Evolutionary conservation across 192 early-diverging fungal species (phyloP), one percentile per base, ranked within the genome.

Genomic region (Podila epigama): DNA sequence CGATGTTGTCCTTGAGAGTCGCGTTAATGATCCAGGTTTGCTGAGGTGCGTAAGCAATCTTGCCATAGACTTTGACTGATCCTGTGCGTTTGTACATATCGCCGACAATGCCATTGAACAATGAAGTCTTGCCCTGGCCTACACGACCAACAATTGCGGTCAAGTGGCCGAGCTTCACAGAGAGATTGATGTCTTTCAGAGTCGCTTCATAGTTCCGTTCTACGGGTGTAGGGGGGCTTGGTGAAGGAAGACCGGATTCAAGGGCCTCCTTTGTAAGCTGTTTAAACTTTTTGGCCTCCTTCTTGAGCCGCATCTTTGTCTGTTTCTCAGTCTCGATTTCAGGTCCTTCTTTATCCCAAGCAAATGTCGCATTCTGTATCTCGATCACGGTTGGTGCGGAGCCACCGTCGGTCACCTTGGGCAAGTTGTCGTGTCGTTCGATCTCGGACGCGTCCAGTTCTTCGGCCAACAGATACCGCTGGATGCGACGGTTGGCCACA

Each of bases 1-100:
- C 51, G 82, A 99, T 93, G 79, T 99, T 99, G 18, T 97, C 94
- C 39, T 91, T 84, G 28, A 99, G 42, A 13, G 92, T 94, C 3
- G 90, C 90, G 60, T 99, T 99, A 87, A 96, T 90, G 48, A 99
- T 94, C 96, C 96, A 99, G 9, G 97, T 86, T 16, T 62, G 51
- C 27, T 77, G 72, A 25, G 72, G 51, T 5, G 67, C 92, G 77
- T 94, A 94, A 4, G 93, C 91, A 12, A 92, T 69, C 7, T 70
- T 54, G 35, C 85, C 87, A 32, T 87, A 83, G 6, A 97, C 60
- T 18, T 63, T 75, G 13, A 96, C 92, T 9, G 79, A 70, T 41
- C 93, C 94, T 13, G 44, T 27, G 5, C 81, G 44, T 52, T 83
- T 87, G 64, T 91, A 87, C 94, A 96, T 97, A 70, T 98, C 97